A percentile compares a stretch with the other conserved stretches of the same genome.
Conservation (phyloP, 2,329 filamentous ascomycete genomes). For the Pseudogymnoascus sp. region DNA sequence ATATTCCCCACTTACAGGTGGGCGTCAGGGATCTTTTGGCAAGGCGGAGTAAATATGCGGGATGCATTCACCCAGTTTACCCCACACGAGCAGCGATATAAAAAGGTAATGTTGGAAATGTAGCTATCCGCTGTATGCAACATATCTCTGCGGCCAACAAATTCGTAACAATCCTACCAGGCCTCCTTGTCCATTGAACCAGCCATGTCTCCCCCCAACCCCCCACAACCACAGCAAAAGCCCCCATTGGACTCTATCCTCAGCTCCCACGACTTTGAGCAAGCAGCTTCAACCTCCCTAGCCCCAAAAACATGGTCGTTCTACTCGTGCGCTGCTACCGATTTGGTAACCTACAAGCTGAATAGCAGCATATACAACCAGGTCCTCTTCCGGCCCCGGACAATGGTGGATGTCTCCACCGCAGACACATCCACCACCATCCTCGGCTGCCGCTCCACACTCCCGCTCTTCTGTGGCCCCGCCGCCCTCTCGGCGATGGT, state of each 20-base stretch:
- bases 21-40: neutral
- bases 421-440: slow-evolving; percentile 46
- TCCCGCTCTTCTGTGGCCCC: slow-evolving; percentile 57
- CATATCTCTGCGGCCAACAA: neutral
- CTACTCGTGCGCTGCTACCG: slow-evolving; percentile 58
- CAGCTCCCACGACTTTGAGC: slow-evolving; percentile 53
- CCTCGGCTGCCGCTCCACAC: slow-evolving; percentile 42
- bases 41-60: slow-evolving; percentile 6
- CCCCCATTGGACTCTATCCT: slow-evolving; percentile 45
- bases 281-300: slow-evolving; percentile 46
- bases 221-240: slow-evolving; percentile 16
- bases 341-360: slow-evolving; percentile 54
- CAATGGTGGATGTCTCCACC: slow-evolving; percentile 47
- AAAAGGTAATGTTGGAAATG: neutral
- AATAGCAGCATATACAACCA: slow-evolving; percentile 48
- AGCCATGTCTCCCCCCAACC: neutral
- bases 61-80: neutral
- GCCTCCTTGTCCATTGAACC: neutral
- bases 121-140: neutral
- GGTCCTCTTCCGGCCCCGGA: slow-evolving; percentile 52
- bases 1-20: neutral
- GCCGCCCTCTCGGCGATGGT: slow-evolving; percentile 57
- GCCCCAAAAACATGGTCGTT: slow-evolving; percentile 63
- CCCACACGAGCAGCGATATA: neutral
- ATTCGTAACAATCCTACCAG: neutral